These are phyloP conservation scores for Pouteria glomerata DNA, from an alignment of 148 eudicot species.

Conservation along the genomic window DNA sequence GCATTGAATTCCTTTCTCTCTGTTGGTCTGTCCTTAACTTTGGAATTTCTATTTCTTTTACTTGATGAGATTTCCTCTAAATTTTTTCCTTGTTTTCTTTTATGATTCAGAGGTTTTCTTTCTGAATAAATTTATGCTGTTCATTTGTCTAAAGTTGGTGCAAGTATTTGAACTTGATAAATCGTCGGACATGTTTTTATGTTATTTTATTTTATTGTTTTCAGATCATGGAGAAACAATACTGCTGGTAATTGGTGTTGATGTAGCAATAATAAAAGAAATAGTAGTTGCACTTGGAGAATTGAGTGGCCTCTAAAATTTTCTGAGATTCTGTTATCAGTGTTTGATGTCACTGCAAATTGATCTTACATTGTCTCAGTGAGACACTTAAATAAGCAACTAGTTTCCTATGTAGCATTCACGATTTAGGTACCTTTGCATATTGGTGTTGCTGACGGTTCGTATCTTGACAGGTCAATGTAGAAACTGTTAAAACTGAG, in stretches of 20 bases:
- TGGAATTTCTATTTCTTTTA: not conserved
- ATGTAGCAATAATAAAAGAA: not conserved
- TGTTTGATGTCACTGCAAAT: not conserved
- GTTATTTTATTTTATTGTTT: not conserved
- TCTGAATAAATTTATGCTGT: not conserved
- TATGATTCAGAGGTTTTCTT: not conserved
- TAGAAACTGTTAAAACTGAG: constrained; percentile 26
- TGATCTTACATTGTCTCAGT: not conserved
- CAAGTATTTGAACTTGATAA: not conserved
- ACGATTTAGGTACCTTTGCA: not conserved
- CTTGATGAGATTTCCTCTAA: not conserved
- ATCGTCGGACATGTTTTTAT: not conserved
- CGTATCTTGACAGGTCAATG: constrained; percentile 36
- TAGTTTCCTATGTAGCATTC: not conserved
- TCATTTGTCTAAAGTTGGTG: not conserved
- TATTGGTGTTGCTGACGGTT: not conserved
- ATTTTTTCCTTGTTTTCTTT: not conserved
- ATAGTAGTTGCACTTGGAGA: not conserved
- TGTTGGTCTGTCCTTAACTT: not conserved
- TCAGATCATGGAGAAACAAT: not conserved
- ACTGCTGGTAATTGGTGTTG: not conserved
- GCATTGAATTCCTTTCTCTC: not conserved
- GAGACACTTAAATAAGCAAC: not conserved
- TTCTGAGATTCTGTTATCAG: not conserved
- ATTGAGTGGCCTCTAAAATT: not conserved